Evolutionary conservation across 257 asterid species (phyloP), one percentile per base, ranked within the genome.

Genomic region (Nicotiana attenuata): DNA sequence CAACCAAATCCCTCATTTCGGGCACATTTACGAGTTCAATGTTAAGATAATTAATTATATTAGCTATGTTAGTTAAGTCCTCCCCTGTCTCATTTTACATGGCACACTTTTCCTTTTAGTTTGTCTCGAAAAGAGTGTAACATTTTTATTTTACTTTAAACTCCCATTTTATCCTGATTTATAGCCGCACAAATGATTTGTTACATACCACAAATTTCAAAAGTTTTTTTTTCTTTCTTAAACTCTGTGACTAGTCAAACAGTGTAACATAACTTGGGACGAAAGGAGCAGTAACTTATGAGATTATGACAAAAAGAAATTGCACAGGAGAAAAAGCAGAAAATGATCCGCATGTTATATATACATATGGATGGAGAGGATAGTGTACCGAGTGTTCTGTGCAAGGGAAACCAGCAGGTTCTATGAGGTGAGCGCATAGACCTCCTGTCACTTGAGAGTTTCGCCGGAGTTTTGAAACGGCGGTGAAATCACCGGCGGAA

Each of bases 391-490:
- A 84, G 91, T 96, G 95, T 71, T 96, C 98, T 17, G 89, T 75
- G 95, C 99, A 96, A 78, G 95, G 96, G 87, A 87, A 93, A 77
- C 99, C 99, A 59, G 85, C 57, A 76, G 97, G 95, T 73, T 89
- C 88, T 71, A 96, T 88, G 88, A 96, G 89, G 80, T 83, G 57
- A 63, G 91, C 85, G 83, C 99, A 96, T n/a, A 96, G 94, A 38
- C 97, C 90, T 81, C 95, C 90, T 78, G 84, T 87, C 7, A 87
- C 69, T 7, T 86, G 83, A 65, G 91, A 82, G 76, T 88, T 84
- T 15, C 83, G 87, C 63, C 85, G 90, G 90, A 85, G 82, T 77
- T 82, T 79, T 29, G 87, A 65, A 78, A 73, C 82, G 82, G 84
- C 80, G 84, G 82, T 15, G 67, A 83, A 79, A 77, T 85, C 84